Base-by-base conservation (phyloP, 805 yeast species). In the Wickerhamiella brachini region DNA sequence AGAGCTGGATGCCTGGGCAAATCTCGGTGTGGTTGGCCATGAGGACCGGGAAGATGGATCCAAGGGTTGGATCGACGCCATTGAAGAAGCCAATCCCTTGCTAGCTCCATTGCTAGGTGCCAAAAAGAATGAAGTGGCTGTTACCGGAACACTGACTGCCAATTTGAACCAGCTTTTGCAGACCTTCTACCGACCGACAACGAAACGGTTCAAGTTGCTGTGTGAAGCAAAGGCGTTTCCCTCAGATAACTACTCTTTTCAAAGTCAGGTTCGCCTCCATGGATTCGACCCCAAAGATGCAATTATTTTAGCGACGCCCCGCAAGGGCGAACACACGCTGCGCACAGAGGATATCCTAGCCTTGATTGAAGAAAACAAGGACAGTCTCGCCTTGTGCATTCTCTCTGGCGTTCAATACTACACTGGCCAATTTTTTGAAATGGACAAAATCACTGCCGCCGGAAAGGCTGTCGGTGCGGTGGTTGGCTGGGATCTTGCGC, bases 401-500 rank as follows among this genome's bases (percentile, higher is more conserved):
- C 75, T 89, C 45, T 83, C 96, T 0, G 97, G 96, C 0, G 78
- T 89, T 53, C 97, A 89, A 63, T 89, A 82, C 69, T 90, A 88
- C 65, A 78, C 96, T 0, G 97, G 97, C 7, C 97, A 89, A 66
- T 71, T 73, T 23, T 88, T 89, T 60, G 85, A 86, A 48, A 84
- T 89, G 38, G 72, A 71, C 48, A 64, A 64, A n/a, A 86, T 89
- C 59, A 88, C 97, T 0, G 59, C 61, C 8, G 69, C 68, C 46
- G 88, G 83, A 5, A 81, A 85, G 52, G 52, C 76, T 68, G 23
- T 73, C 29, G 73, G 73, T 12, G 57, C 63, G 12, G 50, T 84
- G 37, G 69, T 76, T 1, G 97, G 96, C 1, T 89, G 96, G 96
- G 97, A 89, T 65, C 71, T 89, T 57, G 97, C 97, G 1, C 97